Evolutionary conservation across 2,329 filamentous ascomycete species (phyloP), one percentile per base, ranked within the genome.

Genomic region (Seiridium unicorne): DNA sequence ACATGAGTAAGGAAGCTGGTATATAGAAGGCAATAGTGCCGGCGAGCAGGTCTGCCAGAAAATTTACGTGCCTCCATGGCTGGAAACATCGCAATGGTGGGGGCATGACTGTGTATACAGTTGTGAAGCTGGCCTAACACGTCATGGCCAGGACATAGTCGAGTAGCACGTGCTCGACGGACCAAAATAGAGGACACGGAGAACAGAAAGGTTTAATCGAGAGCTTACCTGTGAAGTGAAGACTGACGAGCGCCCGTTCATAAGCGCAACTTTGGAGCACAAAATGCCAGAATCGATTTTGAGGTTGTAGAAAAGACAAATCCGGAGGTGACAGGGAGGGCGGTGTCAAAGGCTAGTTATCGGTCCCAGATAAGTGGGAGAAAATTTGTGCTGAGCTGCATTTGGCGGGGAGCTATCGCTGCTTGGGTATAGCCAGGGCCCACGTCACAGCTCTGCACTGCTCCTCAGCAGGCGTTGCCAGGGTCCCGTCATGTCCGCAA

Each of bases 161-260:
- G 11, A 13, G 32, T 53, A 34, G 26, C 47, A 32, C 32, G 18
- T n/a, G 8, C 18, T 13, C 32, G 34, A 46, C 6, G 44, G 26
- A 13, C 7, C 11, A 13, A 13, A 46, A 1, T n/a, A 8, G 44
- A 13, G 10, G 26, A 49, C 7, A 49, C 47, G 60, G 66, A 48
- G 53, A 46, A 57, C 11, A 47, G 38, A 10, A 59, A 49, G 68
- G 58, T 51, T 55, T 44, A 40, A 60, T 57, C 36, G 51, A 54
- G 55, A 44, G 77, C 83, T 64, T 89, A 92, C 90, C 87, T 93
- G 90, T 80, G 90, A 93, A 81, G 90, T 93, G 83, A 92, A 93
- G 78, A 89, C 85, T 78, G 90, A 92, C 80, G 85, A 84, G 85
- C 89, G 88, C 83, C 89, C 89, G 89, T 88, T 90, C 90, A 93